Conservation (phyloP, 2,329 filamentous ascomycete species). For the Metarhizium sp. region DNA sequence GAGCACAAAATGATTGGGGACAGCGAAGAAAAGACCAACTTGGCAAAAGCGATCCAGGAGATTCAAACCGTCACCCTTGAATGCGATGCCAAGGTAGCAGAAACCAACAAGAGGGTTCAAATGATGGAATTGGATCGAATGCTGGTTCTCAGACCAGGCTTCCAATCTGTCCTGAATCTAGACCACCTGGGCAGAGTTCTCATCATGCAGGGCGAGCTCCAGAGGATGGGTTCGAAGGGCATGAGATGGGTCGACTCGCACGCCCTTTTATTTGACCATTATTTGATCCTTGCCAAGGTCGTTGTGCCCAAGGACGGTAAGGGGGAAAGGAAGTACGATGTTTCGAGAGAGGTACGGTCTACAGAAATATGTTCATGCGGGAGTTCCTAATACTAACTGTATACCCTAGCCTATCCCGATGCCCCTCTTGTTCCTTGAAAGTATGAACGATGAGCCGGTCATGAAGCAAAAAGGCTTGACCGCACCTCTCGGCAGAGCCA, state of each 20-base stretch:
- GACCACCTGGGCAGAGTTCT: constrained; percentile 90
- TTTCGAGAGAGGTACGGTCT: constrained; percentile 67
- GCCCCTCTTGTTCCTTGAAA: constrained; percentile 89
- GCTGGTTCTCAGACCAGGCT: constrained; percentile 76
- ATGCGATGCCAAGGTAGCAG: constrained; percentile 85
- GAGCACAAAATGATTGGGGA: constrained; percentile 76
- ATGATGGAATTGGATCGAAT: constrained; percentile 77
- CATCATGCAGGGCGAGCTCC: constrained; percentile 80
- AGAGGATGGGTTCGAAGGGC: constrained; percentile 77
- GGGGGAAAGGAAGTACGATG: constrained; percentile 80
- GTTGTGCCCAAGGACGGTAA: constrained; percentile 58
- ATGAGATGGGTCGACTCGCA: constrained; percentile 94
- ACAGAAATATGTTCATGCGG: background rate
- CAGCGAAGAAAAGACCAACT: constrained; percentile 80
- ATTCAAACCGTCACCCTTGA: constrained; percentile 83
- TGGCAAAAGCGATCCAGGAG: constrained; percentile 78
- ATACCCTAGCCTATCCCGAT: constrained; percentile 73
- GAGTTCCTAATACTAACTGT: constrained; percentile 15
- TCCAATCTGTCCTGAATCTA: constrained; percentile 82
- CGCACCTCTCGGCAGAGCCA: constrained; percentile 47
- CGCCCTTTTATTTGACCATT: constrained; percentile 91
- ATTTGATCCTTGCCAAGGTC: constrained; percentile 84
- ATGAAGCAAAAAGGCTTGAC: constrained; percentile 72
- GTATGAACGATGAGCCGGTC: constrained; percentile 82
- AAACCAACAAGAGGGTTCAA: constrained; percentile 84